Evolutionary conservation across 2,329 filamentous ascomycete genomes (phyloP), one percentile per base, ranked within the genome.

Genomic region (Colletotrichum liaoningense): DNA sequence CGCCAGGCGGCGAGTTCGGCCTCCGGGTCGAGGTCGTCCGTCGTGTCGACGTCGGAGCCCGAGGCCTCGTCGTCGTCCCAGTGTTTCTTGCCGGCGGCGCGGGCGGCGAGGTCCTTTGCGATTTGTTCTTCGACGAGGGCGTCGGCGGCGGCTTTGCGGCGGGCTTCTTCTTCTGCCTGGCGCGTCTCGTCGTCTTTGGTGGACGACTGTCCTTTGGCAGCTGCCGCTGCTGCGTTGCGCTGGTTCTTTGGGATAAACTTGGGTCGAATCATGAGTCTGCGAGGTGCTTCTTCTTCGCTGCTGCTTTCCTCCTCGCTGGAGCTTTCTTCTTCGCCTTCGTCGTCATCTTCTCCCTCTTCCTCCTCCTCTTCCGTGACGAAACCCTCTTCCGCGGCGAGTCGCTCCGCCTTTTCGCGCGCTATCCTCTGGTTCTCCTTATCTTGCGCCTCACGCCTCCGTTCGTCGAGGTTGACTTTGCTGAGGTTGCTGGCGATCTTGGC

Each of bases 1-100:
- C 96, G 97, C 96, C 97, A 99, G 0, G 95, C 95, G 7, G 95
- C 95, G 75, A 93, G 90, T 82, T 99, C 97, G 8, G 94, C 95
- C 75, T 93, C 95, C 0, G 94, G 94, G 81, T 98, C 95, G 3
- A 95, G 79, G 46, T 91, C 94, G 81, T 99, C 97, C 2, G 93
- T 94, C 78, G 98, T 97, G 82, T 98, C 95, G 24, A 98, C 92
- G 60, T 94, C 93, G 42, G 92, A 91, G 71, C 91, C 90, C 14
- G 57, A 63, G 30, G 87, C 87, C 19, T 88, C 88, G 7, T 91
- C 89, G 76, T 94, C 92, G 78, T 98, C 95, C 95, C 95, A 98
- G 79, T 95, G 92, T 80, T 94, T 95, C 83, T 94, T 95, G 14
- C 92, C 93, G 0, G 91, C 91, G 1, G 92, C 92, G 67, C 92